phyloP scores from a whole-genome alignment of 495 filamentous ascomycete species.

The Arthonia radiata region DNA sequence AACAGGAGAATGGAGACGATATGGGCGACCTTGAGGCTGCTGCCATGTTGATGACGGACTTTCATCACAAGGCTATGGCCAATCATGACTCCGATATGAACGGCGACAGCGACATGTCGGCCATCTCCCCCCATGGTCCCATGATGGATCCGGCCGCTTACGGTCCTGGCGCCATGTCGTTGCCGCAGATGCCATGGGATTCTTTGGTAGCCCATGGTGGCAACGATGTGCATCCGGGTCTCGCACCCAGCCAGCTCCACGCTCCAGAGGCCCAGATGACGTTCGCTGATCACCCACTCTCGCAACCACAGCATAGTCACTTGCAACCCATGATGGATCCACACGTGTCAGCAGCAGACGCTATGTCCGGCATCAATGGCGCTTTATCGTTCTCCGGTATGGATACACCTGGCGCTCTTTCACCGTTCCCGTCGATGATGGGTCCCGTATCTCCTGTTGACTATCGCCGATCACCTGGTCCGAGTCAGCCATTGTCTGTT shows the following conservation, averaged over 20 bases:
- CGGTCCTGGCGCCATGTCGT: constrained; percentile 45
- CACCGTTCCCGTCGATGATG: constrained; percentile 51
- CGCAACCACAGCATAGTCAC: constrained; percentile 29
- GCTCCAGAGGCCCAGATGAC: constrained; percentile 34
- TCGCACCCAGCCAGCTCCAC: constrained; percentile 20
- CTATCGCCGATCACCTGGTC: constrained; percentile 42
- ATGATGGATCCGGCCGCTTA: constrained; percentile 46
- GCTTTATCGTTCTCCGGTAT: constrained; percentile 43
- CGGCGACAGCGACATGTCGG: constrained; percentile 35
- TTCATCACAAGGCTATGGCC: constrained; percentile 88
- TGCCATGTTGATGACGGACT: constrained; percentile 95
- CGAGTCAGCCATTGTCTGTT: constrained; percentile 17
- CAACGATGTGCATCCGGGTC: constrained; percentile 25
- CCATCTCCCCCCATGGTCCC: constrained; percentile 44
- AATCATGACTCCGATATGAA: constrained; percentile 39
- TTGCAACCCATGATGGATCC: constrained; percentile 44
- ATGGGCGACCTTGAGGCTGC: constrained; percentile 95
- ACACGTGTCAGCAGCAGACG: constrained; percentile 29
- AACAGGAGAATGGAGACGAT: constrained; percentile 80
- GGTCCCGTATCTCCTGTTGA: constrained; percentile 47
- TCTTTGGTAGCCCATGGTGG: constrained; percentile 40
- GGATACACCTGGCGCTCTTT: constrained; percentile 57
- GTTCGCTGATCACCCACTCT: constrained; percentile 27
- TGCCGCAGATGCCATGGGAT: constrained; percentile 83
- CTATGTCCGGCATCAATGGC: constrained; percentile 37